These are phyloP conservation scores for Kwoniella sp. DNA, from an alignment of 768 basidiomycete species.

Conservation along the genomic window DNA sequence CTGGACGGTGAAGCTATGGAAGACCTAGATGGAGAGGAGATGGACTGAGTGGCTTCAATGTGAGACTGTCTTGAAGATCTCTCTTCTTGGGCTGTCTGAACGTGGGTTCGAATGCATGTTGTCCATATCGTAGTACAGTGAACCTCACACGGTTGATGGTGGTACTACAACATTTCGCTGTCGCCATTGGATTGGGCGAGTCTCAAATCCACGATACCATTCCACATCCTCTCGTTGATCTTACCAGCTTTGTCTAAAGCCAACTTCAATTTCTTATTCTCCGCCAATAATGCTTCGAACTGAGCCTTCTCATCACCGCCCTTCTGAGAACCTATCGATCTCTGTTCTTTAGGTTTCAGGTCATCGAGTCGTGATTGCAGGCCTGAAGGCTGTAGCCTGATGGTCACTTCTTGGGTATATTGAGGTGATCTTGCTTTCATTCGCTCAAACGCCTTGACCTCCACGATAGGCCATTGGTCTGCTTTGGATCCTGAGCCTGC, in stretches of 20 bases:
- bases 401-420: slow-evolving; percentile 42
- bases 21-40: slow-evolving; percentile 16
- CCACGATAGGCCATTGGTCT: slow-evolving; percentile 52
- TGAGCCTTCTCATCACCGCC: slow-evolving; percentile 12
- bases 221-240: slow-evolving; percentile 95
- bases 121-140: background rate
- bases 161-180: background rate
- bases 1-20: slow-evolving; percentile 60
- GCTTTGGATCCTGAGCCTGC: slow-evolving; percentile 7
- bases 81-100: no score
- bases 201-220: slow-evolving; percentile 67
- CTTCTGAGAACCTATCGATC: background rate
- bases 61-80: background rate
- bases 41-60: slow-evolving; percentile 5
- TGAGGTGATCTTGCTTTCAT: slow-evolving; percentile 48
- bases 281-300: slow-evolving; percentile 69
- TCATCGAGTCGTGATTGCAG: slow-evolving; percentile 15
- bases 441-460: slow-evolving; percentile 53
- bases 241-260: slow-evolving; percentile 81
- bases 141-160: background rate
- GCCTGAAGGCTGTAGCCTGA: slow-evolving; percentile 34
- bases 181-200: slow-evolving; percentile 18
- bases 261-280: slow-evolving; percentile 67
- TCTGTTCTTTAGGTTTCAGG: slow-evolving; percentile 3
- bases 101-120: background rate